Evolutionary conservation across 805 yeast species (phyloP).

Genomic region (Candida methanosorbosa): DNA sequence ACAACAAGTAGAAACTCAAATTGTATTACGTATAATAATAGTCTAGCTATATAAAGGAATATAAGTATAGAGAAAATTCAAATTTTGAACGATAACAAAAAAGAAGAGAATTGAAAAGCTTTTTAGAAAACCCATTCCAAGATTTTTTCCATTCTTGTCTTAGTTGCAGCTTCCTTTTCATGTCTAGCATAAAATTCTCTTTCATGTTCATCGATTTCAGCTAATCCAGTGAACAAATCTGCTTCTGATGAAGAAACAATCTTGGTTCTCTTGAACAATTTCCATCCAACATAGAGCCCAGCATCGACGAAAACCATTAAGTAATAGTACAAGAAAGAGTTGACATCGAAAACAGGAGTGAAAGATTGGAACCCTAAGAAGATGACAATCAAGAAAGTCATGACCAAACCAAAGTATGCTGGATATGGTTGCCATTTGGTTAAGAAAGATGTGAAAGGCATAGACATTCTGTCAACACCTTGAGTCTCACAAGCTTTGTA

Average conservation of each 20-base stretch:
- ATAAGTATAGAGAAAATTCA: too few relatives aligned
- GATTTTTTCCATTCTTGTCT: too few relatives aligned
- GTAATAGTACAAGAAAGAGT: constrained; percentile 28
- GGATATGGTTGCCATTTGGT: constrained; percentile 17
- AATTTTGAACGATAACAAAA: too few relatives aligned
- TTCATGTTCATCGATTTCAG: constrained; percentile 43
- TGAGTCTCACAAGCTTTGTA: constrained; percentile 47
- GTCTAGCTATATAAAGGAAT: too few relatives aligned
- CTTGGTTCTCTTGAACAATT: constrained; percentile 25
- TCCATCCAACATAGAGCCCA: constrained; percentile 21
- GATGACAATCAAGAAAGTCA: constrained; percentile 26
- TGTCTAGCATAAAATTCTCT: constrained; percentile 14
- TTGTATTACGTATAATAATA: too few relatives aligned
- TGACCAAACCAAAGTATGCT: constrained; percentile 12
- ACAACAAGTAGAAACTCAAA: too few relatives aligned
- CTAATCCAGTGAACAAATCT: constrained; percentile 27
- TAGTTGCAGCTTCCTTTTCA: neutral
- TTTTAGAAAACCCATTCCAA: too few relatives aligned
- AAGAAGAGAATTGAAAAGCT: too few relatives aligned
- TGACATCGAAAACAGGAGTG: constrained; percentile 20
- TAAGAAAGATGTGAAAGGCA: constrained; percentile 37
- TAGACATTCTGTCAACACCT: constrained; percentile 27
- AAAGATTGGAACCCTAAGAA: constrained; percentile 27
- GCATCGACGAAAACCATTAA: constrained; percentile 27
- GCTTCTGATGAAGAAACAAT: constrained; percentile 26